Evolutionary conservation across 2,329 filamentous ascomycete species (phyloP).

Genomic region (Phyllosticta citribraziliensis): DNA sequence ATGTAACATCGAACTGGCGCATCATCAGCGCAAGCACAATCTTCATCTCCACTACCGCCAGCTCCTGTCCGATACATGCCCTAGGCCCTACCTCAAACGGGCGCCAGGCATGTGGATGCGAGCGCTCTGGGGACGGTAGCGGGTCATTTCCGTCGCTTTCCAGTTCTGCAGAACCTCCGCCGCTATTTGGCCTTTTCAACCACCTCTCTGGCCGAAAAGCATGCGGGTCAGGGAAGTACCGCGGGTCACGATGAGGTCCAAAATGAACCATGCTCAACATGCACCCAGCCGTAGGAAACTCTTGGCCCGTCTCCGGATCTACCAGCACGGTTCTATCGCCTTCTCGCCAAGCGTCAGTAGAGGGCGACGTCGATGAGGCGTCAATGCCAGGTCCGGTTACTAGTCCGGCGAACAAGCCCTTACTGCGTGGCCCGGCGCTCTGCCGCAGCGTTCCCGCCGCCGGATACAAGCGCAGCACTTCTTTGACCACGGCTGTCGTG

Average conservation of each 20-base stretch:
- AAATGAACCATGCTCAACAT: neutral
- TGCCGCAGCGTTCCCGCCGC: constrained; percentile 16
- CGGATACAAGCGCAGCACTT: constrained; percentile 24
- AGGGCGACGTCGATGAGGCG: too few species aligned
- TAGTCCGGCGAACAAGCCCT: neutral
- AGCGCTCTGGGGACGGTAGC: neutral
- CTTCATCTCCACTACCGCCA: constrained; percentile 28
- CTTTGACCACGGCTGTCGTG: constrained; percentile 33
- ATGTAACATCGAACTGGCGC: constrained; percentile 17
- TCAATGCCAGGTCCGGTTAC: too few species aligned
- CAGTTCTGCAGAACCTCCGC: too few species aligned
- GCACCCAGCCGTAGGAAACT: neutral
- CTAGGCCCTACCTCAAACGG: constrained; percentile 32
- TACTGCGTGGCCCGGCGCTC: neutral
- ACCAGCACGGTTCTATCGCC: neutral
- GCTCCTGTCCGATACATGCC: constrained; percentile 29
- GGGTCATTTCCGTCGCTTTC: neutral
- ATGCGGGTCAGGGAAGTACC: constrained; percentile 3
- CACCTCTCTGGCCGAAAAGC: constrained; percentile 4
- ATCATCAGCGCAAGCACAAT: constrained; percentile 17
- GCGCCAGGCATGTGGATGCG: constrained; percentile 17
- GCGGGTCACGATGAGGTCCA: neutral
- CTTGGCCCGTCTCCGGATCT: constrained; percentile 2
- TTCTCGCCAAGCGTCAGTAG: neutral
- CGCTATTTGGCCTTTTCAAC: neutral